Evolutionary conservation across 73 alveolate genomes (phyloP).

Genomic region (Symbiodinium pilosum): DNA sequence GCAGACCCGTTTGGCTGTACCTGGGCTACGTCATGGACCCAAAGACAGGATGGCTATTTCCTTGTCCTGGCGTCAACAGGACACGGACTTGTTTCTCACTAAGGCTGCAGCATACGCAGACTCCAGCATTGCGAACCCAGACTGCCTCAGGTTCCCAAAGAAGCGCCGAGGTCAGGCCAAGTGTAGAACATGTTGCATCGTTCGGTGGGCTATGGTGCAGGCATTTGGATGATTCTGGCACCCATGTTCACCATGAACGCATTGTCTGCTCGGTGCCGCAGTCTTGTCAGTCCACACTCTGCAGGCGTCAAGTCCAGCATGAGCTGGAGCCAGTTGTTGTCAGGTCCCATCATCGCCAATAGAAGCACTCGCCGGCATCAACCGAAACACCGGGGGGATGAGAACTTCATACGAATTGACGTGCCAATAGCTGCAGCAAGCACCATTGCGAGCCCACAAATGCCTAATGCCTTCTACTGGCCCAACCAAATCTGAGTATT

Average conservation of each 20-base stretch:
- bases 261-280: slow-evolving; percentile 65
- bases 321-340: neutral
- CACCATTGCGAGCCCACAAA: too few relatives aligned
- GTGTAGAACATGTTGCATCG: too few relatives aligned
- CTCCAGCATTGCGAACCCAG: slow-evolving; percentile 95
- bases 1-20: slow-evolving; percentile 79
- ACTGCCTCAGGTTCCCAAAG: slow-evolving; percentile 85
- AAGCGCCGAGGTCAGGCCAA: too few relatives aligned
- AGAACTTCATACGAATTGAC: too few relatives aligned
- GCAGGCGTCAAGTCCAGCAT: neutral
- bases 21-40: neutral
- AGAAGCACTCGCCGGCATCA: neutral
- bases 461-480: too few relatives aligned
- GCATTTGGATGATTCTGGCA: slow-evolving; percentile 89
- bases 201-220: neutral
- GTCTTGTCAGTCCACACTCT: neutral
- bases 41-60: neutral
- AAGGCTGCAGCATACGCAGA: slow-evolving; percentile 95
- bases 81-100: too few relatives aligned
- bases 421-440: too few relatives aligned
- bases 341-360: neutral
- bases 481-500: too few relatives aligned
- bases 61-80: too few relatives aligned
- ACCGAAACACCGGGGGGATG: too few relatives aligned
- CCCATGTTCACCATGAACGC: slow-evolving; percentile 77